Evolutionary conservation across 768 basidiomycete genomes (phyloP).

Genomic region (Tulasnella sp.): DNA sequence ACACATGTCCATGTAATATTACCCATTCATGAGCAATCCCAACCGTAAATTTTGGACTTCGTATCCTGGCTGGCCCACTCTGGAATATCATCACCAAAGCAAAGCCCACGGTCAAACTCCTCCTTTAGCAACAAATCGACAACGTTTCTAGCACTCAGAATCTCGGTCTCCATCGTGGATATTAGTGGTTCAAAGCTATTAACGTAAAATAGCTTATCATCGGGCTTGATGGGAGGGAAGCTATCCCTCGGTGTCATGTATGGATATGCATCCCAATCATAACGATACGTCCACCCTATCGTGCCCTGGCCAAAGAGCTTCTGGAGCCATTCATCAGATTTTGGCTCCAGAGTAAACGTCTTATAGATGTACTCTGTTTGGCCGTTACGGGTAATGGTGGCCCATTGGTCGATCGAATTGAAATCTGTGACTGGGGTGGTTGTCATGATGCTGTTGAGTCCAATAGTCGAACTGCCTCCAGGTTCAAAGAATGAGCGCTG

Average conservation of each 20-base stretch:
- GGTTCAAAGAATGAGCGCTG: constrained; percentile 60
- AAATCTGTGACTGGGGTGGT: constrained; percentile 69
- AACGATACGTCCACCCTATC: constrained; percentile 70
- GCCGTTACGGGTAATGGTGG: constrained; percentile 31
- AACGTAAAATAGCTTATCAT: constrained; percentile 73
- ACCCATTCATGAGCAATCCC: constrained; percentile 15
- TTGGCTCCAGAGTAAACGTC: constrained; percentile 59
- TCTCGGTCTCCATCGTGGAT: constrained; percentile 92
- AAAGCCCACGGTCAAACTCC: constrained; percentile 58
- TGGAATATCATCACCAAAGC: constrained; percentile 28
- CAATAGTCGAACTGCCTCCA: constrained; percentile 29
- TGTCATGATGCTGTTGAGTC: constrained; percentile 63
- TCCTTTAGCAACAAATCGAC: constrained; percentile 68
- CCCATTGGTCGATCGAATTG: constrained; percentile 72
- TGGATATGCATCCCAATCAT: constrained; percentile 81
- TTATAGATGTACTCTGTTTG: constrained; percentile 59
- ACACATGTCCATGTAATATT: too few species aligned
- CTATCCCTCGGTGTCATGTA: constrained; percentile 47
- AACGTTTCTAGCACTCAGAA: constrained; percentile 65
- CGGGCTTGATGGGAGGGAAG: constrained; percentile 71
- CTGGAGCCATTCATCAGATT: constrained; percentile 59
- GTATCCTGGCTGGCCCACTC: not conserved
- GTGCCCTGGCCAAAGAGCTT: constrained; percentile 46
- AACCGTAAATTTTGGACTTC: constrained; percentile 9
- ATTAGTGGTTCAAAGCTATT: constrained; percentile 89